phyloP scores from a whole-genome alignment of 129 eudicot genomes.

The Escallonia herrerae region DNA sequence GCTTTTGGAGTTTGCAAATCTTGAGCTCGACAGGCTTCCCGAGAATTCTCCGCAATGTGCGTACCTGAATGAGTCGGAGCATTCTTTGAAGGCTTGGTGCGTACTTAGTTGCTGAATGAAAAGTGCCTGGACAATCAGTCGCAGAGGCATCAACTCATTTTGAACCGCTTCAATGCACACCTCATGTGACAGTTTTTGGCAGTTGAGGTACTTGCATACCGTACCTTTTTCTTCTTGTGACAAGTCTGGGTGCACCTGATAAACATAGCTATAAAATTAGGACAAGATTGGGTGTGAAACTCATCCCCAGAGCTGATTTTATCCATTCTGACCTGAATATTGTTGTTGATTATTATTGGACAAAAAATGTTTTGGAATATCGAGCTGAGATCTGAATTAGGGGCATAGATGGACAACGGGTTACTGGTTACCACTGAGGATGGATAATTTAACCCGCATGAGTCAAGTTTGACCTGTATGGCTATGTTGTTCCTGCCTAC shows the following conservation, averaged over 20 bases:
- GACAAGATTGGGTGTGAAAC: background rate
- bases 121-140: constrained; percentile 88
- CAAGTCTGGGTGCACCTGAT: constrained; percentile 53
- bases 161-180: constrained; percentile 86
- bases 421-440: background rate
- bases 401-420: too few species aligned
- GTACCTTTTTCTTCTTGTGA: constrained; percentile 71
- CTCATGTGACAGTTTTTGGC: constrained; percentile 88
- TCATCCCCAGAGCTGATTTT: background rate
- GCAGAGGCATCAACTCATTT: constrained; percentile 82
- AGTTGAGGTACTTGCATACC: constrained; percentile 75
- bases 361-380: too few species aligned
- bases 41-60: constrained; percentile 62
- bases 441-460: background rate
- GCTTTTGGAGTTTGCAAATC: constrained; percentile 50
- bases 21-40: constrained; percentile 61
- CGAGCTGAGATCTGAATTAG: too few species aligned
- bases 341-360: too few species aligned
- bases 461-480: too few species aligned
- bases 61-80: constrained; percentile 76
- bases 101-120: constrained; percentile 79
- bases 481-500: too few species aligned
- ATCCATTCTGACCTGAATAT: too few species aligned
- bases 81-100: constrained; percentile 73
- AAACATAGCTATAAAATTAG: constrained; percentile 1